Evolutionary conservation across 1,139 yeast species (phyloP).

Genomic region (Spathaspora sp.): DNA sequence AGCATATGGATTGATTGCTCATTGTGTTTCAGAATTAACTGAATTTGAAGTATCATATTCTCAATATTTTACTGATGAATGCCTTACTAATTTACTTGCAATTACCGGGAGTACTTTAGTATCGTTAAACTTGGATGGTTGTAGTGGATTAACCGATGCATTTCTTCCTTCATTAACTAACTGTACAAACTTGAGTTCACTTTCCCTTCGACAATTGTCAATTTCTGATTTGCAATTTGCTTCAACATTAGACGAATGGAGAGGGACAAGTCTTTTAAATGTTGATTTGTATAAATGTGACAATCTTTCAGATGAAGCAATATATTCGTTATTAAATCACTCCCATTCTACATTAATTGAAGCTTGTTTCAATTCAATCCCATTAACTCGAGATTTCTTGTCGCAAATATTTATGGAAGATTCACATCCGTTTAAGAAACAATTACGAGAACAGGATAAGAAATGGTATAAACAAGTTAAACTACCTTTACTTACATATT

Average conservation of each 20-base stretch:
- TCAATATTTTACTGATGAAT: constrained; percentile 58
- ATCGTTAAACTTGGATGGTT: constrained; percentile 66
- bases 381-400: constrained; percentile 52
- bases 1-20: constrained; percentile 65
- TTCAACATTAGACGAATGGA: constrained; percentile 43
- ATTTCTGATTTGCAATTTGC: constrained; percentile 66
- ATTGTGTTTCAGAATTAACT: constrained; percentile 54
- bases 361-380: constrained; percentile 68
- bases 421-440: constrained; percentile 27
- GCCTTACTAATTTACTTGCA: constrained; percentile 61
- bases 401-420: constrained; percentile 40
- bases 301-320: constrained; percentile 59
- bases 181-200: constrained; percentile 51
- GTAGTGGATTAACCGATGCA: constrained; percentile 67
- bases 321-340: constrained; percentile 61
- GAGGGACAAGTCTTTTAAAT: constrained; percentile 47
- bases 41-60: constrained; percentile 73
- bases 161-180: constrained; percentile 61
- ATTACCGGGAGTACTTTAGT: constrained; percentile 62
- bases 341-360: constrained; percentile 67
- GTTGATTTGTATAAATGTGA: constrained; percentile 69
- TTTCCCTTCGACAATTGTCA: constrained; percentile 56
- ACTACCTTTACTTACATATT: constrained; percentile 56
- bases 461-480: constrained; percentile 21
- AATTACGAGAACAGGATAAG: constrained; percentile 11